Evolutionary conservation across 2,329 filamentous ascomycete species (phyloP).

Genomic region (Mariannaea elegans): DNA sequence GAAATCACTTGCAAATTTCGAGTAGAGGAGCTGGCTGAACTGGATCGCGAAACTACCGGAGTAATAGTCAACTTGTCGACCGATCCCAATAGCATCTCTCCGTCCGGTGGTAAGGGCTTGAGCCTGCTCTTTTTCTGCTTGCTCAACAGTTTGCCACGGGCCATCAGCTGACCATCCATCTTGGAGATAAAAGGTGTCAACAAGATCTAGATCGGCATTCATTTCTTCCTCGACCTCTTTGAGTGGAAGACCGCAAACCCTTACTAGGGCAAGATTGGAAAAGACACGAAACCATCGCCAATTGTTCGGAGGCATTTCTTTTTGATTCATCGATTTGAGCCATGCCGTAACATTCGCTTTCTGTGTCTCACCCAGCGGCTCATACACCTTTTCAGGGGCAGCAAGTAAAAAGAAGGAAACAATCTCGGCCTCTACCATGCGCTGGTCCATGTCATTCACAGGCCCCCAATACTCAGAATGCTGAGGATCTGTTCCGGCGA

Average conservation of each 20-base stretch:
- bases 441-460: conserved; percentile 55
- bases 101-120: conserved; percentile 11
- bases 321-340: conserved; percentile 53
- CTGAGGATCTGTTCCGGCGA: conserved; percentile 43
- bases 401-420: conserved; percentile 57
- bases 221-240: conserved; percentile 45
- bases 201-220: conserved; percentile 49
- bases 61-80: conserved; percentile 60
- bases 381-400: conserved; percentile 46
- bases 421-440: conserved; percentile 64
- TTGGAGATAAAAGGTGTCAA: conserved; percentile 54
- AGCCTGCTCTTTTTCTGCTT: conserved; percentile 49
- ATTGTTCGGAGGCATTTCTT: conserved; percentile 55
- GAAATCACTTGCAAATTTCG: conserved; percentile 24
- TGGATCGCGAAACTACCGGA: conserved; percentile 63
- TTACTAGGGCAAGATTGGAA: conserved; percentile 54
- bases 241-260: conserved; percentile 46
- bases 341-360: conserved; percentile 51
- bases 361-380: conserved; percentile 41
- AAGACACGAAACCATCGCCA: conserved; percentile 62
- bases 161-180: conserved; percentile 59
- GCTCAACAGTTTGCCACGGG: conserved; percentile 43
- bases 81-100: conserved; percentile 33
- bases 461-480: conserved; percentile 56
- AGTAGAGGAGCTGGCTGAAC: conserved; percentile 39